A percentile compares a stretch with the other conserved stretches of the same genome.
These are phyloP conservation scores for Niebla homalea DNA, from an alignment of 495 filamentous ascomycete species.

Conservation along the genomic window DNA sequence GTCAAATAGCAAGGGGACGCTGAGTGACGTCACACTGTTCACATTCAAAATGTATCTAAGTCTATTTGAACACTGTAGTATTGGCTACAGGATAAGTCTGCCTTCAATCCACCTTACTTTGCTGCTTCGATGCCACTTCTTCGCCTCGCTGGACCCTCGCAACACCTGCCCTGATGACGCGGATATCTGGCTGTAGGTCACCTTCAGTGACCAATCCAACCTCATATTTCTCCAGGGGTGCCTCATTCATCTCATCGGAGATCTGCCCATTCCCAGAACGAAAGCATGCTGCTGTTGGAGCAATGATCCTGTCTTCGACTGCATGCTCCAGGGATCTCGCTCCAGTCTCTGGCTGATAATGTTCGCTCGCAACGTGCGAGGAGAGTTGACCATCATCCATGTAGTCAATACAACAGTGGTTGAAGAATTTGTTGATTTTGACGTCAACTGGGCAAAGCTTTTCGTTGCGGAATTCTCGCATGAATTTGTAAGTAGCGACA, in stretches of 20 bases:
- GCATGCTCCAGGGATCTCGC: slow-evolving; percentile 7
- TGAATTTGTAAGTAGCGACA: slow-evolving; percentile 13
- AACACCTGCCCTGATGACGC: background rate
- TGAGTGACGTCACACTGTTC: no score
- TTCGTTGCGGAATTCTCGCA: slow-evolving; percentile 4
- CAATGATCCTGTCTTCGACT: slow-evolving; percentile 1
- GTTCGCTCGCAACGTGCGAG: background rate
- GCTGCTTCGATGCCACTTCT: background rate
- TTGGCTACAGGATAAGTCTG: no score
- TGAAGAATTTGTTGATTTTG: background rate
- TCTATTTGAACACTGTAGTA: no score
- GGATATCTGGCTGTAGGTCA: background rate
- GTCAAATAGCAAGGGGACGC: no score
- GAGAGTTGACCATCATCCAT: slow-evolving; percentile 10
- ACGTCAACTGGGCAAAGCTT: slow-evolving; percentile 6
- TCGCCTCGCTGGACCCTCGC: background rate
- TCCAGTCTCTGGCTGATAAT: slow-evolving; percentile 2
- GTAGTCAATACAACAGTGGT: slow-evolving; percentile 4
- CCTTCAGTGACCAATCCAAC: background rate
- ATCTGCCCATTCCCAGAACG: background rate
- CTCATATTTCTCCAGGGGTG: slow-evolving; percentile 2
- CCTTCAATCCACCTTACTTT: background rate
- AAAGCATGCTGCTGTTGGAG: background rate
- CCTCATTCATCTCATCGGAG: slow-evolving; percentile 7
- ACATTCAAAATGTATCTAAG: no score